Evolutionary conservation across 2,329 filamentous ascomycete species (phyloP).

Genomic region (Epichloe sibirici): DNA sequence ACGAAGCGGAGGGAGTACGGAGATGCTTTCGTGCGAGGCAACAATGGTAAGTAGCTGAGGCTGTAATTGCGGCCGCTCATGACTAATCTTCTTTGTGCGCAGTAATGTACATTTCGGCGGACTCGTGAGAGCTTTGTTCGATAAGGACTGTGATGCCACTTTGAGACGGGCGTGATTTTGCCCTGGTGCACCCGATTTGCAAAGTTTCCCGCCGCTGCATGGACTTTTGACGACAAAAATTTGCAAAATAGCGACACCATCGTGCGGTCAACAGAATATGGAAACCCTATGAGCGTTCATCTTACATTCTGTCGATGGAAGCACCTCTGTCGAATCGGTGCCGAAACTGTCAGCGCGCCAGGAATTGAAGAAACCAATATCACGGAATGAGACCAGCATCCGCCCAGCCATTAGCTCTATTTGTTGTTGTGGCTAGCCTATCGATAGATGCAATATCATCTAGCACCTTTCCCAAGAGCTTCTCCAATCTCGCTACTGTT

Average conservation of each 20-base stretch:
- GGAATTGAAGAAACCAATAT: no score
- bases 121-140: constrained; percentile 26
- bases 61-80: background rate
- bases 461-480: constrained; percentile 47
- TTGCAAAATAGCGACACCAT: no score
- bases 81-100: background rate
- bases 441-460: constrained; percentile 39
- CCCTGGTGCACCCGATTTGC: constrained; percentile 31
- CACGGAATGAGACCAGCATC: constrained; percentile 30
- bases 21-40: constrained; percentile 89
- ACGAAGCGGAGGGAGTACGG: constrained; percentile 73
- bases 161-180: background rate
- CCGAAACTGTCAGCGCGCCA: no score
- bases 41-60: constrained; percentile 57
- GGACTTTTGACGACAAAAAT: no score
- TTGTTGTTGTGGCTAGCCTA: constrained; percentile 47
- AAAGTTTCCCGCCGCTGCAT: no score
- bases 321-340: no score
- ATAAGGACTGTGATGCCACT: constrained; percentile 9
- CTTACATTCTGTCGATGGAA: no score
- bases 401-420: constrained; percentile 42
- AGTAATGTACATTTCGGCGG: constrained; percentile 63
- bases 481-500: constrained; percentile 54
- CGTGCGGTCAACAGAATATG: no score
- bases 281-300: no score